Evolutionary conservation across 164 flowering plant species (phyloP).

Genomic region (Magnolia kwangsiensis): DNA sequence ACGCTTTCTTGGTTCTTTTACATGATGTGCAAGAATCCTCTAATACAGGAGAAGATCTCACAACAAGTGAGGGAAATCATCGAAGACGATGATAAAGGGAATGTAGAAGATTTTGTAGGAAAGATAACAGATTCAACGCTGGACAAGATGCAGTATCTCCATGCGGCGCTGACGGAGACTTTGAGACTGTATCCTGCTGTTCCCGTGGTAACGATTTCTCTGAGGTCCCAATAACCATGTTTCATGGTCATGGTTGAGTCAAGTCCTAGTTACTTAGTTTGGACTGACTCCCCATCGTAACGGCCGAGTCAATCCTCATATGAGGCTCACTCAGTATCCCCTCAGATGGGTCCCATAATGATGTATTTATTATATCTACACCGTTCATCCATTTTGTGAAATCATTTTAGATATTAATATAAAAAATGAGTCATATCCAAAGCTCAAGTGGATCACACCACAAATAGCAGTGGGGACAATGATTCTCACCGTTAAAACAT

Average conservation of each 20-base stretch:
- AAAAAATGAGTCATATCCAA: too few species aligned
- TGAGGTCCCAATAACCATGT: background rate
- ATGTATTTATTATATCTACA: too few species aligned
- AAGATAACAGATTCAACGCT: slow-evolving; percentile 40
- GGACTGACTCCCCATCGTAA: background rate
- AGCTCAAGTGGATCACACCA: too few species aligned
- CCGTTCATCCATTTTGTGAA: too few species aligned
- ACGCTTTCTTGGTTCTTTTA: slow-evolving; percentile 57
- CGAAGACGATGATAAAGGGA: background rate
- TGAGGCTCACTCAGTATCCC: too few species aligned
- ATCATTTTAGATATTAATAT: too few species aligned
- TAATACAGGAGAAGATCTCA: slow-evolving; percentile 42
- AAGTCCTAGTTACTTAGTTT: background rate
- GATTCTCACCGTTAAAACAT: too few species aligned
- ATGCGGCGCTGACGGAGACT: slow-evolving; percentile 73
- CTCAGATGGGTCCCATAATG: too few species aligned
- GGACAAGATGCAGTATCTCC: slow-evolving; percentile 76
- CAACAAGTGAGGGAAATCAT: slow-evolving; percentile 30
- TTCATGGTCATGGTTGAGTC: background rate
- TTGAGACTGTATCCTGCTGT: slow-evolving; percentile 78
- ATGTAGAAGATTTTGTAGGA: slow-evolving; percentile 27
- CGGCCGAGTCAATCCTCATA: background rate
- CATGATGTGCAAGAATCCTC: slow-evolving; percentile 53
- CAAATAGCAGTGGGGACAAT: too few species aligned
- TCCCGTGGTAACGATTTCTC: slow-evolving; percentile 45